phyloP scores from a whole-genome alignment of 805 yeast genomes.

The Saccharomycopsis fodiens region DNA sequence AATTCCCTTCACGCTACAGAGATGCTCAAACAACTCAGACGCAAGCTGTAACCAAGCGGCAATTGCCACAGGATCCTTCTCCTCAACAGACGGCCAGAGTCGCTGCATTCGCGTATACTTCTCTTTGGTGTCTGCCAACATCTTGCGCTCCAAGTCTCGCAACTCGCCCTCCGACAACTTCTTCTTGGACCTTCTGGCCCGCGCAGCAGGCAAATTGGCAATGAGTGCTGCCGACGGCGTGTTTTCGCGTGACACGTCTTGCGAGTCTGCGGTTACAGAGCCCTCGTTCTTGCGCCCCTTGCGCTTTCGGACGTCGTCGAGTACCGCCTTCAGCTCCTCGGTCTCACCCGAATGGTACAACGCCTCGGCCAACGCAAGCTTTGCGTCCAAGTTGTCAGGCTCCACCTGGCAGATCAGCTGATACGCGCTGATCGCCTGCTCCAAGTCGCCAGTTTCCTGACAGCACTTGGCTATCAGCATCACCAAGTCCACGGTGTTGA shows the following conservation, averaged over 20 bases:
- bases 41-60: constrained; percentile 80
- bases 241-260: constrained; percentile 12
- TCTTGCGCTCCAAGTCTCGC: constrained; percentile 47
- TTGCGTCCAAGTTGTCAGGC: constrained; percentile 62
- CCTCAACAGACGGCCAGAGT: constrained; percentile 39
- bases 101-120: constrained; percentile 48
- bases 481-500: constrained; percentile 38
- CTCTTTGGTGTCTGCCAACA: constrained; percentile 49
- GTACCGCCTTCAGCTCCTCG: constrained; percentile 45
- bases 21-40: constrained; percentile 74
- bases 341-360: constrained; percentile 57
- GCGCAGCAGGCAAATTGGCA: constrained; percentile 18
- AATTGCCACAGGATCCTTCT: constrained; percentile 48
- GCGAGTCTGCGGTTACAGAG: constrained; percentile 8
- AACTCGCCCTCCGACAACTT: constrained; percentile 37
- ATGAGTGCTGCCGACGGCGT: constrained; percentile 19
- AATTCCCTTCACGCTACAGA: constrained; percentile 68
- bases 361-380: constrained; percentile 76
- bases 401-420: constrained; percentile 43
- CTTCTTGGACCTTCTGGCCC: constrained; percentile 23
- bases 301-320: constrained; percentile 46
- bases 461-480: constrained; percentile 68
- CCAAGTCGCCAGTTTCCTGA: constrained; percentile 62
- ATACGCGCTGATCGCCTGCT: constrained; percentile 55
- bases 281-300: constrained; percentile 19